Evolutionary conservation across 345 rosid species (phyloP), one percentile per base, ranked within the genome.

Genomic region (Sapria himalayana): DNA sequence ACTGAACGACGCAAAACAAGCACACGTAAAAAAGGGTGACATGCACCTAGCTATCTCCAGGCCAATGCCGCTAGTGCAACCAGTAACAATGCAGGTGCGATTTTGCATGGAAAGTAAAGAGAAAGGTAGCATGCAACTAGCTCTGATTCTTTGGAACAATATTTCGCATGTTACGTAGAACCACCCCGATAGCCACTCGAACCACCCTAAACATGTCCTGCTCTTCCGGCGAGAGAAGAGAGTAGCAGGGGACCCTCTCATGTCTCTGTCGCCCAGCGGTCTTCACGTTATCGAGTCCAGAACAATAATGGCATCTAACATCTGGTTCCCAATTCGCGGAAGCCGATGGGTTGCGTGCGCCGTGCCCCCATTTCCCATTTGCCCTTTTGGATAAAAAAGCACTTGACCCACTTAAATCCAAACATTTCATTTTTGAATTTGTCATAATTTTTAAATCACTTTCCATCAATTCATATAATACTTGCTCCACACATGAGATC

Each of bases 21-120:
- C 5, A 9, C 21, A 18, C 2, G 11, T 6, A 15, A 24, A 25
- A 14, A 14, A 19, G 19, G 12, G 33, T 0, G 2, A 19, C 9
- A 8, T 15, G 14, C 37, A 74, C 94, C 91, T 69, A 46, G 86
- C 93, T 15, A 71, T 82, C 65, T 78, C 82, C 22, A 58, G 67
- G 64, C 94, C 98, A 65, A 89, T 89, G 71, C 93, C 98, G 45
- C 93, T 89, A 44, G 98, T 82, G 58, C 91, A 79, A 42, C 98
- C 98, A 27, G 98, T 89, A 46, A 89, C 85, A 52, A 89, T 58
- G 67, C 76, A 79, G 32, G 93, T 76, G 58, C 76, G 72, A 43
- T 72, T 70, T 50, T 71, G 62, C 43, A 76, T 40, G 8, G 93
- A 81, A 51, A 94, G 98, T 49, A 82, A 54, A 23, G 93, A 73